Base-by-base conservation (phyloP, 352 stramenopile genomes). In the Pythium biforme region DNA sequence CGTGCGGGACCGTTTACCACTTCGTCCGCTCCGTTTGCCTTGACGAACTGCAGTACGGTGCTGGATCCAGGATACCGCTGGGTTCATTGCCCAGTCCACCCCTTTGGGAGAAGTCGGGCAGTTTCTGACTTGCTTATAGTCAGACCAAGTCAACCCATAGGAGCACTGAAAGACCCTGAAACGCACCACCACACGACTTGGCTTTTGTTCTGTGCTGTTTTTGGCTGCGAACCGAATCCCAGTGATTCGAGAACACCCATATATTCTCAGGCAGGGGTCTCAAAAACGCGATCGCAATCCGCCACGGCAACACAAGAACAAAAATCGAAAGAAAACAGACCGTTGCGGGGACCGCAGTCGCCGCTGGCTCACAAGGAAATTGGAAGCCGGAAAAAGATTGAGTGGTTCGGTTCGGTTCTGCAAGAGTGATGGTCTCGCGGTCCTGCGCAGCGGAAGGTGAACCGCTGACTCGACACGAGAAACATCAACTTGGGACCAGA, bases 401-500 rank as follows among this genome's bases (percentile, higher is more conserved):
- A 54, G 26, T 40, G 23, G 39, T 40, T 59, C 40, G 55, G 55
- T 62, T 62, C 55, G 45, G 20, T 48, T 51, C 40, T 27, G 27
- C 25, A 7, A 40, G 55, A 62, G 45, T 62, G 55, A 55, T 62
- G 26, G 45, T 62, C 27, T 17, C 37, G 19, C 37, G 37, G 37
- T 43, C 37, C n/a, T 34, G 31, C 10, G 12, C 17, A 7, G 22
- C 41, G 22, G 25, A 53, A 23, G 3, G 23, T 27, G n/a, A 53
- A 43, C 22, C 26, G 45, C 55, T 62, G 55, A 62, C 55, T 62
- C 45, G n/a, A 46, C 22, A 47, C 31, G 29, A 62, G 39, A 63
- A 72, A 72, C 64, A 72, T 72, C 64, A 72, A 68, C 37, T 40
- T 72, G 66, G 66, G 66, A 72, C 66, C 59, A 57, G 66, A 61